Percentiles rank a stretch among this genome's conserved stretches.
These are phyloP conservation scores for Phytophthora litchii DNA, from an alignment of 352 stramenopile species.

Conservation along the genomic window DNA sequence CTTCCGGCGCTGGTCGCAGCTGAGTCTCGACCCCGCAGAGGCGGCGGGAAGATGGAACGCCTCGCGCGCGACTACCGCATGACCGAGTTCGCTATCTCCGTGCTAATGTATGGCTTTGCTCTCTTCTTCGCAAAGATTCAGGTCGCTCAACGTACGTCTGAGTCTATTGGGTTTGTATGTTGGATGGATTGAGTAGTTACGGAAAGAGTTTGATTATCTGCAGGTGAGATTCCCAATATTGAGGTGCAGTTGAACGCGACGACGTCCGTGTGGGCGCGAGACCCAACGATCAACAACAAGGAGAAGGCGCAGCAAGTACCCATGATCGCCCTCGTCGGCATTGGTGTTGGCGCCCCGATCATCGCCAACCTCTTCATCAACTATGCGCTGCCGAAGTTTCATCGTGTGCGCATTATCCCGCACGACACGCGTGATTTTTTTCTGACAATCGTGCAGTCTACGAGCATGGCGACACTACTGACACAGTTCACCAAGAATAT, in stretches of 20 bases:
- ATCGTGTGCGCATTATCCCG: slow-evolving; percentile 58
- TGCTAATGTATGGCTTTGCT: slow-evolving; percentile 44
- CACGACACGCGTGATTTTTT: slow-evolving; percentile 85
- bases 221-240: slow-evolving; percentile 61
- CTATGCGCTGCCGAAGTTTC: slow-evolving; percentile 64
- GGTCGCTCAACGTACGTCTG: slow-evolving; percentile 39
- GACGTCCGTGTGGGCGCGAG: slow-evolving; percentile 53
- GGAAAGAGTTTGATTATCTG: slow-evolving; percentile 12
- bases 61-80: slow-evolving; percentile 32
- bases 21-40: not conserved
- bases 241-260: slow-evolving; percentile 55
- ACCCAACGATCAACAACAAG: slow-evolving; percentile 64
- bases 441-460: slow-evolving; percentile 67
- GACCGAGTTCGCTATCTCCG: slow-evolving; percentile 40
- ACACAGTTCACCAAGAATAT: slow-evolving; percentile 87
- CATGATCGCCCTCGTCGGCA: slow-evolving; percentile 53
- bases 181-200: slow-evolving; percentile 16
- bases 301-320: slow-evolving; percentile 66
- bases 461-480: slow-evolving; percentile 58
- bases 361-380: slow-evolving; percentile 69
- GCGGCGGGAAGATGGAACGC: slow-evolving; percentile 24
- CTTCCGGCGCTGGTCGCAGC: slow-evolving; percentile 13
- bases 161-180: not conserved
- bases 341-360: slow-evolving; percentile 46
- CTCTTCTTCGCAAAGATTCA: slow-evolving; percentile 46